phyloP scores from a whole-genome alignment of 2,329 filamentous ascomycete genomes.

The Monosporascus sp. region DNA sequence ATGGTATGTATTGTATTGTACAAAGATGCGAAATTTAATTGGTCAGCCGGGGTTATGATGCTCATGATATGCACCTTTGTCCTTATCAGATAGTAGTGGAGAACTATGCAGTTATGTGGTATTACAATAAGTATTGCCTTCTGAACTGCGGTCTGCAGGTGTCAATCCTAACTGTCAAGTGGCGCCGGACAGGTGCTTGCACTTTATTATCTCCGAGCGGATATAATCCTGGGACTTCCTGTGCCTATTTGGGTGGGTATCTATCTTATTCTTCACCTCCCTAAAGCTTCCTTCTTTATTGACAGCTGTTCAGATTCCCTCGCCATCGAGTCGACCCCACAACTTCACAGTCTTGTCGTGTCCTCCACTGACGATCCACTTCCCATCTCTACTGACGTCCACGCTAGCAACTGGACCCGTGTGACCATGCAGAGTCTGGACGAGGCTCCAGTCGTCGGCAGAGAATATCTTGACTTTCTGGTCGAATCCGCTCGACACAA shows the following conservation, averaged over 20 bases:
- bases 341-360: slow-evolving; percentile 94
- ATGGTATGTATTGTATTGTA: too few relatives aligned
- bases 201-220: too few relatives aligned
- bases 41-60: too few relatives aligned
- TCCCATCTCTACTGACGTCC: slow-evolving; percentile 79
- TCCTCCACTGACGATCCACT: slow-evolving; percentile 91
- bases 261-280: neutral
- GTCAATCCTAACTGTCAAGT: too few relatives aligned
- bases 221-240: neutral
- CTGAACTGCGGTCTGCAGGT: too few relatives aligned
- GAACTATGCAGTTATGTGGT: too few relatives aligned
- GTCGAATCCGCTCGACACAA: slow-evolving; percentile 88
- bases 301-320: slow-evolving; percentile 35
- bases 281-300: neutral
- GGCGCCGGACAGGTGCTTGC: too few relatives aligned
- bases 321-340: slow-evolving; percentile 80
- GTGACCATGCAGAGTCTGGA: slow-evolving; percentile 84
- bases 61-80: too few relatives aligned
- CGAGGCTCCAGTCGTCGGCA: slow-evolving; percentile 88
- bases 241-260: neutral
- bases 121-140: too few relatives aligned
- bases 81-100: too few relatives aligned
- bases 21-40: too few relatives aligned
- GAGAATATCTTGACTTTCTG: slow-evolving; percentile 94
- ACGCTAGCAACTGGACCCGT: slow-evolving; percentile 87